Base-by-base conservation (phyloP, 106 monocot species). In the Dendrobium catenatum region DNA sequence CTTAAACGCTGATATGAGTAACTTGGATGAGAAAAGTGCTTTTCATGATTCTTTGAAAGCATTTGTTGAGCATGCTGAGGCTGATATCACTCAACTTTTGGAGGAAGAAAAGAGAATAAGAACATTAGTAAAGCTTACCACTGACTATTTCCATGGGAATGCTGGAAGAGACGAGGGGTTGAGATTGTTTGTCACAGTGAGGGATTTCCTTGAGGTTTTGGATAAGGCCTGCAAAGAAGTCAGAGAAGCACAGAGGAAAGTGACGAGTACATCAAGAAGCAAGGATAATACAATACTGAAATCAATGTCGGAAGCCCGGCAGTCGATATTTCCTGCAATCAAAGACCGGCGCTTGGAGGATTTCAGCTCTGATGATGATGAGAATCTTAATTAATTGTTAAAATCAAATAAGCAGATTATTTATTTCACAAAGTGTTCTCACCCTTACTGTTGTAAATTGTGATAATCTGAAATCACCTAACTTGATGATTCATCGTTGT, bases 141-240 rank as follows among this genome's bases (percentile, higher is more conserved):
- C 82, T 0, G 92, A 89, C 47, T 92, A 89, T 79, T 92, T 86
- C 78, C 92, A 92, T 81, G 92, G 92, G 16, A 89, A 84, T 79
- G 78, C 89, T 17, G 81, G 84, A 27, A 92, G 82, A 77, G 89
- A 92, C 59, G 92, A 92, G 72, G 92, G 89, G 4, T 80, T 92
- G 33, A 82, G 86, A 26, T 61, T 90, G 83, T 90, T 90, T 47
- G 83, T 85, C 5, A 81, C 85, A 16, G 87, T 87, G n/a, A 48
- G 85, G 24, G 90, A 90, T 78, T 90, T 90, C 76, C 82, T 90
- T 56, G 76, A 68, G 9, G 83, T 87, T 78, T 64, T 90, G 15
- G 87, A 87, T 59, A 87, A 85, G 76, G 77, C 76, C 9, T 90
- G 90, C 82, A 82, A 75, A 75, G 87, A 90, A 81, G 87, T 85